Percentiles rank a stretch among this genome's conserved stretches.
These are phyloP conservation scores for Scheffersomyces parashehatae DNA, from an alignment of 1,139 yeast genomes.

Conservation along the genomic window DNA sequence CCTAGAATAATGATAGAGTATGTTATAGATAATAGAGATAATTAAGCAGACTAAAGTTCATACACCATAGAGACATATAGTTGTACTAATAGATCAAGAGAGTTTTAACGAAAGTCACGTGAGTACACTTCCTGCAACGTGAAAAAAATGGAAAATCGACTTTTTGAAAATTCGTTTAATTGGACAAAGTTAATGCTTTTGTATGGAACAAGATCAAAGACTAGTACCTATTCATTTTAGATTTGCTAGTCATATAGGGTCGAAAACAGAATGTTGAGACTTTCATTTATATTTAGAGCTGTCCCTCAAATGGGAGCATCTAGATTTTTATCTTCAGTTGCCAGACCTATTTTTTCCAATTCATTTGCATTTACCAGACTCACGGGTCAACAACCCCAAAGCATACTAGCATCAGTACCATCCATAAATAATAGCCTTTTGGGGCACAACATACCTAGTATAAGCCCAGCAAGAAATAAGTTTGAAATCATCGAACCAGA, in stretches of 20 bases:
- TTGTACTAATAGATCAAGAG: neutral
- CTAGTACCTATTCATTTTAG: too few relatives aligned
- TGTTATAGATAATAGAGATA: neutral
- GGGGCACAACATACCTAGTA: neutral
- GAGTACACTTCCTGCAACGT: too few relatives aligned
- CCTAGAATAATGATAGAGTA: conserved; percentile 1
- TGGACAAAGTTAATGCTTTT: too few relatives aligned
- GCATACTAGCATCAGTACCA: neutral
- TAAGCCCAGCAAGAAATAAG: neutral
- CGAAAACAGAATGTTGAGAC: neutral
- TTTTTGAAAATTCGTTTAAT: too few relatives aligned
- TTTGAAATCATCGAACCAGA: neutral
- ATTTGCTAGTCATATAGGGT: too few relatives aligned
- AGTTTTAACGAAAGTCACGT: too few relatives aligned
- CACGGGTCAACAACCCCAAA: neutral
- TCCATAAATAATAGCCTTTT: neutral
- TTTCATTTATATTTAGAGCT: neutral
- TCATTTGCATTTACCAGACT: neutral
- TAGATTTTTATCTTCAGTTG: neutral
- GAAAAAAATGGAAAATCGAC: too few relatives aligned
- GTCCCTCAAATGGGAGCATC: neutral
- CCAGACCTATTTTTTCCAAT: neutral
- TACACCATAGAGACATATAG: neutral
- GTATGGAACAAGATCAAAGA: too few relatives aligned
- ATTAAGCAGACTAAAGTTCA: neutral